A percentile compares a stretch with the other conserved stretches of the same genome.
These are phyloP conservation scores for Gossypium aridum DNA, from an alignment of 441 rosid species.

Conservation along the genomic window DNA sequence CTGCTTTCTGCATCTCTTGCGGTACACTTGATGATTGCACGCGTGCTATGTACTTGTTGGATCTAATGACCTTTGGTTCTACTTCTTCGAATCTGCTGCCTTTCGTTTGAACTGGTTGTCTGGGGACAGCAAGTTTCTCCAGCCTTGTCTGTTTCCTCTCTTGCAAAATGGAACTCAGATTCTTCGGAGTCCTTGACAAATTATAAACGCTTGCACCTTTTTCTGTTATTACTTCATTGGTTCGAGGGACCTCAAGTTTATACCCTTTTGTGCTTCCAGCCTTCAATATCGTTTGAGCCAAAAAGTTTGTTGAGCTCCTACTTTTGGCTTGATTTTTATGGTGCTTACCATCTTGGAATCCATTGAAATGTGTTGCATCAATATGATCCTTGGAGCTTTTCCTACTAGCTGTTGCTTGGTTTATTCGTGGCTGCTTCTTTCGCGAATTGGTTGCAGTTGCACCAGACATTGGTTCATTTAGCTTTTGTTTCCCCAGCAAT, in stretches of 20 bases:
- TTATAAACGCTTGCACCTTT: slow-evolving; percentile 27
- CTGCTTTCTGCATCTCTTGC: slow-evolving; percentile 22
- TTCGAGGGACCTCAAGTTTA: slow-evolving; percentile 27
- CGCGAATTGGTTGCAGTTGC: slow-evolving; percentile 19
- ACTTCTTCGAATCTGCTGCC: slow-evolving; percentile 23
- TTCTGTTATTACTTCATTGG: slow-evolving; percentile 31
- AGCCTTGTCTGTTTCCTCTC: slow-evolving; percentile 32
- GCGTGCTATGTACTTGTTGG: slow-evolving; percentile 22
- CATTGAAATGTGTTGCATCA: slow-evolving; percentile 19
- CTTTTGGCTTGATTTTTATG: slow-evolving; percentile 18
- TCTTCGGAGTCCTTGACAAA: slow-evolving; percentile 26
- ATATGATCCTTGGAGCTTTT: slow-evolving; percentile 23
- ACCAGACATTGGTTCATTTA: slow-evolving; percentile 21
- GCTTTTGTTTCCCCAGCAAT: slow-evolving; percentile 28
- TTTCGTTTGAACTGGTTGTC: slow-evolving; percentile 26
- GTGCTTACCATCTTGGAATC: slow-evolving; percentile 17
- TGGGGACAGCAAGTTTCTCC: slow-evolving; percentile 17
- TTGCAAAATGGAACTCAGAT: slow-evolving; percentile 26
- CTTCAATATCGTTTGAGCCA: slow-evolving; percentile 15
- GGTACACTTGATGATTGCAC: slow-evolving; percentile 6
- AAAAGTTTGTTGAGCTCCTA: slow-evolving; percentile 11
- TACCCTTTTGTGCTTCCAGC: slow-evolving; percentile 23
- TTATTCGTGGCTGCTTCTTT: slow-evolving; percentile 22
- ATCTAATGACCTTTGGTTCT: slow-evolving; percentile 26
- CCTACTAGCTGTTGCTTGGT: slow-evolving; percentile 28